These are phyloP conservation scores for Panicum miliaceum DNA, from an alignment of 176 grass and related monocot species.

Conservation along the genomic window DNA sequence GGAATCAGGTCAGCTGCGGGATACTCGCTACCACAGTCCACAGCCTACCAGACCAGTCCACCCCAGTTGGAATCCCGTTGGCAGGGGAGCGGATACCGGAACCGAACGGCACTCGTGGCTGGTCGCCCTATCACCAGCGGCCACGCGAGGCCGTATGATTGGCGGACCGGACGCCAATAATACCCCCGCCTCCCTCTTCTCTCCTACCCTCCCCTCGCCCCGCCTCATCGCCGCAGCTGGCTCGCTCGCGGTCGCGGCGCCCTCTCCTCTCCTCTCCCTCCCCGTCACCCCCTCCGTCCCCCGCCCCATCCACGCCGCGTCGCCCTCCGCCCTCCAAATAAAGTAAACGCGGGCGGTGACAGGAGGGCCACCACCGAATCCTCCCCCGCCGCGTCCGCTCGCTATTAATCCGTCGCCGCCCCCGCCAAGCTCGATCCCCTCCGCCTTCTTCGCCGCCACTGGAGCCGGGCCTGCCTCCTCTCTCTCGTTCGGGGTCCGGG, in stretches of 20 bases:
- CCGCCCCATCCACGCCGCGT: conserved; percentile 31
- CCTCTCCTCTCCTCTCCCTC: neutral
- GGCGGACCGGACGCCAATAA: conserved; percentile 40
- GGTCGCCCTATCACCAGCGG: neutral
- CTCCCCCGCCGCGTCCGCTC: neutral
- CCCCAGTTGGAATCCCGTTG: neutral
- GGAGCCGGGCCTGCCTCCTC: neutral
- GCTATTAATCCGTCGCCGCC: neutral
- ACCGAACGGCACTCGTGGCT: conserved; percentile 31
- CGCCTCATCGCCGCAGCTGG: conserved; percentile 20
- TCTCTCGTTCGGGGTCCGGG: neutral
- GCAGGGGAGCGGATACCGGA: neutral
- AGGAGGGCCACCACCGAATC: conserved; percentile 34
- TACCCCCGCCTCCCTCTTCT: neutral
- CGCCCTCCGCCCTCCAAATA: conserved; percentile 59
- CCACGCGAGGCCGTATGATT: conserved; percentile 47
- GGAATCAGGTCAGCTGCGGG: neutral
- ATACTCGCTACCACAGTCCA: neutral
- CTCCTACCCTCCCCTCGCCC: conserved; percentile 1
- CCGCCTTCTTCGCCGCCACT: neutral
- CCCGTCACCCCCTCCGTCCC: conserved; percentile 20
- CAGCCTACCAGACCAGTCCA: neutral
- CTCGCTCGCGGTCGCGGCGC: conserved; percentile 24
- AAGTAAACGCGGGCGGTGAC: conserved; percentile 43
- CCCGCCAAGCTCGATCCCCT: neutral